A percentile compares a stretch with the other conserved stretches of the same genome.
phyloP scores from a whole-genome alignment of 2,329 filamentous ascomycete species.

The Venturia nashicola region DNA sequence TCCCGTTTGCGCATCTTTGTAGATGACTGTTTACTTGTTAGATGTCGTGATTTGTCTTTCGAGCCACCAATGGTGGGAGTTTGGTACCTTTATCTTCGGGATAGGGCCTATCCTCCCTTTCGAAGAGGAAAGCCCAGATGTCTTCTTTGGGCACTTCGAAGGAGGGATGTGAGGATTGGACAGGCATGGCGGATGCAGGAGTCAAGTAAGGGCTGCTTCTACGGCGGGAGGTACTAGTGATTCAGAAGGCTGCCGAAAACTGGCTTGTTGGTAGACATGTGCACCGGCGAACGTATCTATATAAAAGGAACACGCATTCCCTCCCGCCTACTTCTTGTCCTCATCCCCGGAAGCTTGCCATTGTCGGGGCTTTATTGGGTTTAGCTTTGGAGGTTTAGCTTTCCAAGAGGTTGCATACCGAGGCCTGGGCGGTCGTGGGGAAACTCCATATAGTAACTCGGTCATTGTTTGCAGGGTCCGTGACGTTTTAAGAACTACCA shows the following conservation, averaged over 20 bases:
- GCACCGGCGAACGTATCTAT: background rate
- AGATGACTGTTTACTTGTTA: conserved; percentile 54
- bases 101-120: conserved; percentile 51
- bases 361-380: background rate
- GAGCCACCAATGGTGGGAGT: background rate
- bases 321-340: background rate
- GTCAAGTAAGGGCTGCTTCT: too few relatives aligned
- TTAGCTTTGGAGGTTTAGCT: background rate
- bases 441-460: background rate
- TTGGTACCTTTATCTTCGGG: conserved; percentile 59
- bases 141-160: conserved; percentile 63
- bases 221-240: too few relatives aligned
- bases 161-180: conserved; percentile 51
- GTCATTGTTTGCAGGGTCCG: background rate
- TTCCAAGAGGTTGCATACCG: background rate
- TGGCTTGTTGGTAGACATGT: background rate
- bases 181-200: conserved; percentile 45
- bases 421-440: background rate
- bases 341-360: background rate
- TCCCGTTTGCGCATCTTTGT: conserved; percentile 60
- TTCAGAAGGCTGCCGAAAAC: background rate
- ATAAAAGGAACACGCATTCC: background rate
- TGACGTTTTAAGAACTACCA: background rate
- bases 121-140: conserved; percentile 69
- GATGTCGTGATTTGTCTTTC: too few relatives aligned